These are phyloP conservation scores for Cutaneotrichosporon mucoides DNA, from an alignment of 1,284 basidiomycete genomes.

Conservation along the genomic window DNA sequence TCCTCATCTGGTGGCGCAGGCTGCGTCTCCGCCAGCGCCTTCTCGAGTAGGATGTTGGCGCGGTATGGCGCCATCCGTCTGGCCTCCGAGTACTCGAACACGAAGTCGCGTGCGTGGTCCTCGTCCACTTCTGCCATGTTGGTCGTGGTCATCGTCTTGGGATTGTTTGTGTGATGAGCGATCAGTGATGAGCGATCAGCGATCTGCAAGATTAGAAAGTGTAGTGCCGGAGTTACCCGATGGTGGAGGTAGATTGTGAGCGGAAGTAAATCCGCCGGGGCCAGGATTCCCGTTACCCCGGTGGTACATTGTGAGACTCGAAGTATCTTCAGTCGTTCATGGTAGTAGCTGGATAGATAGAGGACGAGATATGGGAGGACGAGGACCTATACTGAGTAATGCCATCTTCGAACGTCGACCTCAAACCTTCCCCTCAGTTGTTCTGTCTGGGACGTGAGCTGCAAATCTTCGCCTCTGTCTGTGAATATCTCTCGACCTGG, in stretches of 20 bases:
- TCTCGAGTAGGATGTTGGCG: slow-evolving; percentile 17
- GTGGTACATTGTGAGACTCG: neutral
- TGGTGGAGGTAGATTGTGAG: neutral
- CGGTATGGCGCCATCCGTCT: slow-evolving; percentile 16
- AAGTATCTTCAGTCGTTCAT: neutral
- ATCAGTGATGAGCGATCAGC: no score
- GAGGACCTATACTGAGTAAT: no score
- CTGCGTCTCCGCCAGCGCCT: slow-evolving; percentile 4
- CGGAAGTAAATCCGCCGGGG: no score
- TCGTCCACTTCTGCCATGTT: slow-evolving; percentile 8
- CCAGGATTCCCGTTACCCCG: neutral
- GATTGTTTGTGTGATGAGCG: no score
- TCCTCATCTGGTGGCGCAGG: slow-evolving; percentile 16
- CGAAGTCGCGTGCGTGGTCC: slow-evolving; percentile 18
- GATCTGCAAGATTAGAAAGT: no score
- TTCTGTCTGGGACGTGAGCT: no score
- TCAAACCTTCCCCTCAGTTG: no score
- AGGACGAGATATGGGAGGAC: no score
- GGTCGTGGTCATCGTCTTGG: neutral
- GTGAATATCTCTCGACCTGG: no score
- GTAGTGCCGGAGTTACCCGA: neutral
- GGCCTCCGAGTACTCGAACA: slow-evolving; percentile 18
- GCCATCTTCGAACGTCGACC: no score
- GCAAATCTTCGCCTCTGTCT: no score
- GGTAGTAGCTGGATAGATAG: no score